phyloP scores from a whole-genome alignment of 331 rosid genomes.

The Quercus tomentella region DNA sequence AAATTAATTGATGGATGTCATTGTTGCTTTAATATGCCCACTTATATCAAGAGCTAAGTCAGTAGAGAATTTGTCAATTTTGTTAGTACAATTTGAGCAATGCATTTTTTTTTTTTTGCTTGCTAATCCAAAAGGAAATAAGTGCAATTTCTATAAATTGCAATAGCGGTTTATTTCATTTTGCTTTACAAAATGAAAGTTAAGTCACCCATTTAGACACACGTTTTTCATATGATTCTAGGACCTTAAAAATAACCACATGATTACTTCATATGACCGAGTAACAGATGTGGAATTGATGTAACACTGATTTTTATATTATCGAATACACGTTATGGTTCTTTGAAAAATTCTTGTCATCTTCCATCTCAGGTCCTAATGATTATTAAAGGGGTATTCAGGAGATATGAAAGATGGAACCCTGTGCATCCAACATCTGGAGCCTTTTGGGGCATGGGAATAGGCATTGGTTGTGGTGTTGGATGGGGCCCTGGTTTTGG shows the following conservation, averaged over 20 bases:
- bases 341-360: not conserved
- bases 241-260: not conserved
- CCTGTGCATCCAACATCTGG: constrained; percentile 91
- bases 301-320: not conserved
- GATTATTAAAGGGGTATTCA: constrained; percentile 74
- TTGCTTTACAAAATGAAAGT: not conserved
- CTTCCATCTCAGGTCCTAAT: constrained; percentile 47
- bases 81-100: no score
- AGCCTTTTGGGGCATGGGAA: constrained; percentile 95
- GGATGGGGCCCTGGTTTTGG: constrained; percentile 99
- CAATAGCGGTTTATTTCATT: not conserved
- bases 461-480: constrained; percentile 94
- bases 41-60: no score
- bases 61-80: no score
- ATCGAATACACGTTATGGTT: not conserved
- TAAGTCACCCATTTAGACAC: not conserved
- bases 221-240: not conserved
- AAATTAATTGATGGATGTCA: no score
- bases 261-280: not conserved
- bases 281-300: not conserved
- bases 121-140: not conserved
- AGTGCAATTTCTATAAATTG: not conserved
- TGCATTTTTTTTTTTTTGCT: no score
- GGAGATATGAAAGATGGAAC: constrained; percentile 80
- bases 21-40: no score